Evolutionary conservation across 2,329 filamentous ascomycete genomes (phyloP), one percentile per base, ranked within the genome.

Genomic region (Aspergillus brunneoviolaceus): DNA sequence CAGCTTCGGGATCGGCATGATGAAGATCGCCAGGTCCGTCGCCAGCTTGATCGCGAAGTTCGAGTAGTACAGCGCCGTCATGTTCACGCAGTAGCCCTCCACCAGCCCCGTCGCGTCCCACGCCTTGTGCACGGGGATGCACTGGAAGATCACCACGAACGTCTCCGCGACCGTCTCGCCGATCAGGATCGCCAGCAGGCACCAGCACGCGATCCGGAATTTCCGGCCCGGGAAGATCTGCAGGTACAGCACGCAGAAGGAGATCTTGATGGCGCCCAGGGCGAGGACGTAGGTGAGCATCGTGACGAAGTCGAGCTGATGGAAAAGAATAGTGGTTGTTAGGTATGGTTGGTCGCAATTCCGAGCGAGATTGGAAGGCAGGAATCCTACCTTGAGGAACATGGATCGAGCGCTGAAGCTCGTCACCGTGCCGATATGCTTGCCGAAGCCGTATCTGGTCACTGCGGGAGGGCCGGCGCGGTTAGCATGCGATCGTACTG

Each of bases 161-260:
- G 89, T 19, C 87, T 92, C 1, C 83, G 91, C 5, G 87, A 89
- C 70, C 83, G 86, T 1, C 87, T 88, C 71, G 80, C 85, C 2
- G 83, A 89, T 67, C 80, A 89, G 29, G 2, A 67, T 53, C 25
- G 25, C 62, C 11, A 68, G 51, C 5, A 69, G 7, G 16, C 23
- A 50, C 51, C 59, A 67, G 31, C 62, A 66, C 11, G 57, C 23
- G 12, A 62, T 63, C 2, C 55, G 58, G 35, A 69, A 66, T 11
- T 47, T 60, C 31, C 57, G 59, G 3, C 63, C 62, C 1, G 67
- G 67, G 23, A 69, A 70, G 7, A 70, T 63, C 19, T 62, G 58
- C 11, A 69, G 61, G 33, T 70, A 70, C 19, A 70, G 65, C 16
- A 70, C 55, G 27, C 60, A 64, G 39, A 70, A 69, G 2, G 67